These are phyloP conservation scores for Pinus tabuliformis DNA, from an alignment of 75 land plant genomes.

Conservation along the genomic window DNA sequence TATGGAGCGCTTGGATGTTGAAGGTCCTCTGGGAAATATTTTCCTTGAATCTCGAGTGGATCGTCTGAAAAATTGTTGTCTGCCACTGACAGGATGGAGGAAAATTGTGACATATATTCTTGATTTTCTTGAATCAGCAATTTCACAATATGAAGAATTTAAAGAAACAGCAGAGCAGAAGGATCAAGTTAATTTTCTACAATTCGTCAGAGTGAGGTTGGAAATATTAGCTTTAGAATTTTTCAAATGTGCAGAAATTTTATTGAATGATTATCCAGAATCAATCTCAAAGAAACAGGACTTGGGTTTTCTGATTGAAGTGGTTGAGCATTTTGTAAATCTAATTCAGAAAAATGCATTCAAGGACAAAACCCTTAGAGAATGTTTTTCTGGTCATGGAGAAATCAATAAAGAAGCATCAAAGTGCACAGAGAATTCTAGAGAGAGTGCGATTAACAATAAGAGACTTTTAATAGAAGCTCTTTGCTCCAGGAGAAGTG, in stretches of 20 bases:
- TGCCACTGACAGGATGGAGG: constrained; percentile 39
- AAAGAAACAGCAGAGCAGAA: constrained; percentile 13
- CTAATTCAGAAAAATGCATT: not conserved
- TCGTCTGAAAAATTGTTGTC: constrained; percentile 32
- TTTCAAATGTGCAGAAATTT: not conserved
- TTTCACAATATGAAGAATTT: constrained; percentile 18
- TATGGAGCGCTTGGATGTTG: constrained; percentile 50
- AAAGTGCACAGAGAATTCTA: not conserved
- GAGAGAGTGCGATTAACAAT: not conserved
- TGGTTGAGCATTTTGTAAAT: not conserved
- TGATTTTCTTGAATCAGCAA: constrained; percentile 33
- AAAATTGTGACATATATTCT: constrained; percentile 22
- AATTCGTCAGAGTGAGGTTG: not conserved
- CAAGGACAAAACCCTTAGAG: not conserved
- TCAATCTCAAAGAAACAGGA: not conserved
- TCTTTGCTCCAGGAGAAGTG: not conserved
- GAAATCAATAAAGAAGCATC: not conserved
- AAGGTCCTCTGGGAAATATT: constrained; percentile 29
- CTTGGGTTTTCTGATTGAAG: not conserved
- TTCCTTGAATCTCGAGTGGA: constrained; percentile 64
- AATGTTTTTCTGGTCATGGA: not conserved
- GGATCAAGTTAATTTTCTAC: not conserved
- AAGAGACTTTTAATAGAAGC: not conserved
- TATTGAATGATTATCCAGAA: constrained; percentile 5
- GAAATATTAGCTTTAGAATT: not conserved